Conservation (phyloP, 148 eudicot genomes). For the Pouteria glomerata region DNA sequence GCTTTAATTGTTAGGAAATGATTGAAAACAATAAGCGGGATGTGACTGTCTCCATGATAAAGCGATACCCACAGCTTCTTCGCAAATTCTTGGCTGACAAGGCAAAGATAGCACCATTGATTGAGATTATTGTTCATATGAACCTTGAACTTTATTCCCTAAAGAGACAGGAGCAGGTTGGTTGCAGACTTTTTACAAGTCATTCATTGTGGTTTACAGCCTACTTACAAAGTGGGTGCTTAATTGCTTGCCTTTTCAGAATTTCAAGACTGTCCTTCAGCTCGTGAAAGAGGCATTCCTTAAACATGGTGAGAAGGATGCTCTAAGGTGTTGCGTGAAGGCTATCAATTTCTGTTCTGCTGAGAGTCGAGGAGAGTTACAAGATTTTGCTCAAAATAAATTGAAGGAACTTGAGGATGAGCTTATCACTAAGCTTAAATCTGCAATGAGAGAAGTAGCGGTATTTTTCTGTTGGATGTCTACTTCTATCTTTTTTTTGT, state of each 20-base stretch:
- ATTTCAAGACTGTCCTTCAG: conserved; percentile 65
- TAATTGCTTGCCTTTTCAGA: conserved; percentile 41
- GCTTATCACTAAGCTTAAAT: conserved; percentile 60
- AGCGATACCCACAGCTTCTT: conserved; percentile 71
- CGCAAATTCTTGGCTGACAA: conserved; percentile 86
- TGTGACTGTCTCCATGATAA: conserved; percentile 79
- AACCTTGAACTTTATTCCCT: conserved; percentile 92
- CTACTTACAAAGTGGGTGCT: not conserved
- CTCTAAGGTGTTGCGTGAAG: conserved; percentile 79
- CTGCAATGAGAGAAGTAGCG: conserved; percentile 74
- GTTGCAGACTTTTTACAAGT: conserved; percentile 8
- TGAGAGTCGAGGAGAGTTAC: conserved; percentile 84
- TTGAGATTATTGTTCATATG: conserved; percentile 65
- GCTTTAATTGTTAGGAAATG: conserved; percentile 47
- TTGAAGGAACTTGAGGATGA: conserved; percentile 83
- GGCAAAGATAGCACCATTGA: conserved; percentile 69
- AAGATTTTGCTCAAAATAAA: conserved; percentile 77
- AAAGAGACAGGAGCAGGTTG: conserved; percentile 96
- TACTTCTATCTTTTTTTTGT: not conserved
- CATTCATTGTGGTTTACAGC: not conserved
- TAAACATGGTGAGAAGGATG: conserved; percentile 89
- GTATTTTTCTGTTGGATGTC: conserved; percentile 29
- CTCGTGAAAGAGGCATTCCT: conserved; percentile 78
- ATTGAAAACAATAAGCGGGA: conserved; percentile 60
- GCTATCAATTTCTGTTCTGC: conserved; percentile 62